Conservation (phyloP, 768 basidiomycete genomes). For the Hydnum rufescens region DNA sequence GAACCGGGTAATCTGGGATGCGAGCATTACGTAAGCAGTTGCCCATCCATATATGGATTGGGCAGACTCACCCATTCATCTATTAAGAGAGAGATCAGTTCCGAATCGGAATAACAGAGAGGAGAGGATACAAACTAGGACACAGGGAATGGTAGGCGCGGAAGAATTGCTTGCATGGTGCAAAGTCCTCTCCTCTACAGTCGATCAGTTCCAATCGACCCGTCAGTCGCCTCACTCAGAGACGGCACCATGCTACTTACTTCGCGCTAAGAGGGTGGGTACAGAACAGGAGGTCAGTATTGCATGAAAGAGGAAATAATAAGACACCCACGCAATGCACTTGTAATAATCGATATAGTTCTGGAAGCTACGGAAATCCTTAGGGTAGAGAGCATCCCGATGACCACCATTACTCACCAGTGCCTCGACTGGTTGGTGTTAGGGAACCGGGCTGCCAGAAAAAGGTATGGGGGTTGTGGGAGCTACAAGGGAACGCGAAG, state of each 20-base stretch:
- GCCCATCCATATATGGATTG: not conserved
- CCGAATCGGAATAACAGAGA: slow-evolving; percentile 3
- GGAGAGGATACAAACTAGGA: slow-evolving; percentile 52
- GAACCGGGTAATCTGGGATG: slow-evolving; percentile 54
- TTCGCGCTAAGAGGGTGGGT: not conserved
- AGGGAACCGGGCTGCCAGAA: slow-evolving; percentile 55
- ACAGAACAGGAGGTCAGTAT: not conserved
- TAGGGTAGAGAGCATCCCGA: not conserved
- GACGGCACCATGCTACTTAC: not conserved
- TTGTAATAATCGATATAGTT: slow-evolving; percentile 99
- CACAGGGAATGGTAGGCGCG: slow-evolving; percentile 90
- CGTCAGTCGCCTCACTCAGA: not conserved
- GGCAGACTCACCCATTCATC: slow-evolving; percentile 68
- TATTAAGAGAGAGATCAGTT: slow-evolving; percentile 18
- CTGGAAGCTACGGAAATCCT: slow-evolving; percentile 43
- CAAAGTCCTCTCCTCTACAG: slow-evolving; percentile 83
- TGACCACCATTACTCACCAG: slow-evolving; percentile 38
- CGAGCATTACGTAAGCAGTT: not conserved
- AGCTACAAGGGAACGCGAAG: not conserved
- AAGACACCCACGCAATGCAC: slow-evolving; percentile 31
- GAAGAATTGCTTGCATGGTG: slow-evolving; percentile 98
- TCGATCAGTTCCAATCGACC: not conserved
- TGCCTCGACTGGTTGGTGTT: slow-evolving; percentile 90
- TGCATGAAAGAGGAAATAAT: not conserved
- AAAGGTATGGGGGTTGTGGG: slow-evolving; percentile 6